These are phyloP conservation scores for Pelagomonas calceolata DNA, from an alignment of 108 stramenopile species.

Conservation along the genomic window DNA sequence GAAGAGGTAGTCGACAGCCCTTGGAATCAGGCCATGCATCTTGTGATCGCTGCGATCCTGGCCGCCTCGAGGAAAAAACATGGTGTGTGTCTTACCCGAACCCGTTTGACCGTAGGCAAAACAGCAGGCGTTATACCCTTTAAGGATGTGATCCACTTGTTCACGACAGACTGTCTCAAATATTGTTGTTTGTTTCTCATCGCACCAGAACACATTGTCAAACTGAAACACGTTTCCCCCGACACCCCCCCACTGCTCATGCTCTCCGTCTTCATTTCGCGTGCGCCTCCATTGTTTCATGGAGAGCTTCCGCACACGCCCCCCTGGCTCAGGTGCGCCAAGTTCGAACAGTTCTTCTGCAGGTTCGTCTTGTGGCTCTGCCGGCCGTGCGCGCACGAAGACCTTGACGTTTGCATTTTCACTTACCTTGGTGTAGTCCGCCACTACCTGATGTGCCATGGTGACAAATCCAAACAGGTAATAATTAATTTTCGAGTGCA, in stretches of 20 bases:
- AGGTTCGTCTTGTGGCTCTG: conserved; percentile 30
- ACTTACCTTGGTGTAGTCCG: conserved; percentile 36
- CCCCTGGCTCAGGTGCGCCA: background rate
- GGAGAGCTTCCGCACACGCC: background rate
- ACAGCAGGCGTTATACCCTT: conserved; percentile 47
- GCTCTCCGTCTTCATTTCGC: conserved; percentile 2
- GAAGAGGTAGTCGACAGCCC: conserved; percentile 42
- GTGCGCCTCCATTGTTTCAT: conserved; percentile 1
- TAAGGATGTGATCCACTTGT: conserved; percentile 35
- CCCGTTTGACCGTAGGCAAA: conserved; percentile 55
- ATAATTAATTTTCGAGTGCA: too few relatives aligned
- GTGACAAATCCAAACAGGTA: too few relatives aligned
- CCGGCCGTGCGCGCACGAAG: conserved; percentile 39
- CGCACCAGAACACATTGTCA: conserved; percentile 42
- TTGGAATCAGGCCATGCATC: conserved; percentile 40
- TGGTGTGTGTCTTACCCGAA: conserved; percentile 19
- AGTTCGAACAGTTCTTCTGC: conserved; percentile 22
- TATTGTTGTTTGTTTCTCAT: conserved; percentile 28
- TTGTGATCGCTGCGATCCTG: background rate
- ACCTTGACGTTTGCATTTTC: conserved; percentile 29
- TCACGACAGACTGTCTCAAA: conserved; percentile 22
- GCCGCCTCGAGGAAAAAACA: background rate
- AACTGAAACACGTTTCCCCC: conserved; percentile 37
- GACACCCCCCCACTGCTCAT: background rate
- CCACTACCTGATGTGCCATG: conserved; percentile 33